Percentiles rank a stretch among this genome's conserved stretches.
Conservation (phyloP, 805 yeast species). For the Henningerozyma blattae region DNA sequence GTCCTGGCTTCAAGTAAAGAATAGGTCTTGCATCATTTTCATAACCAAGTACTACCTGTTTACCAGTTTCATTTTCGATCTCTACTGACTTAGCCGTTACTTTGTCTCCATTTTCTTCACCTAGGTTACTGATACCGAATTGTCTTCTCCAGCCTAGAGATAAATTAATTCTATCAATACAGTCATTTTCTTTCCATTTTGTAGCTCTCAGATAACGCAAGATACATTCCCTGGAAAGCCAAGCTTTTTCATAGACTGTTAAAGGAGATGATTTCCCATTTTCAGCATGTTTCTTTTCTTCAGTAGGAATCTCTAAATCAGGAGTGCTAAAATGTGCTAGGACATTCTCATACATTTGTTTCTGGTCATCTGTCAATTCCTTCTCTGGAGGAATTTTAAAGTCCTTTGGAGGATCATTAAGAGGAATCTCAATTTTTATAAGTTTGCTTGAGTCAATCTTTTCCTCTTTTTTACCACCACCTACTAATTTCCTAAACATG, state of each 20-base stretch:
- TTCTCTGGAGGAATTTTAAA: constrained; percentile 39
- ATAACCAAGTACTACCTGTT: constrained; percentile 81
- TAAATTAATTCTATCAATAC: constrained; percentile 60
- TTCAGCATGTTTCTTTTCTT: constrained; percentile 30
- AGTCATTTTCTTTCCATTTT: constrained; percentile 69
- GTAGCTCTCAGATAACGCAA: constrained; percentile 87
- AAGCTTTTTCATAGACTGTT: constrained; percentile 55
- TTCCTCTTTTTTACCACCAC: constrained; percentile 12
- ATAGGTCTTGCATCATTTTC: constrained; percentile 90
- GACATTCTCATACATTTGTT: constrained; percentile 48
- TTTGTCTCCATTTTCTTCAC: constrained; percentile 33
- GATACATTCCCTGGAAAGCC: constrained; percentile 90
- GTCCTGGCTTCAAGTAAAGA: constrained; percentile 81
- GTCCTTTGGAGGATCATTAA: constrained; percentile 38
- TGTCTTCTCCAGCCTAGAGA: constrained; percentile 91
- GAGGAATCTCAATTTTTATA: constrained; percentile 35
- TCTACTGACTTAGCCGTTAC: constrained; percentile 44
- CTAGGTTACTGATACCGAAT: constrained; percentile 52
- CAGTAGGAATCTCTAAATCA: constrained; percentile 37
- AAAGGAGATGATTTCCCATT: constrained; percentile 25
- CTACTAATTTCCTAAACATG: neutral
- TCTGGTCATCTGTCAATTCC: constrained; percentile 41
- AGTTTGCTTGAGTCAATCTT: constrained; percentile 11
- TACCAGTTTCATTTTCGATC: constrained; percentile 80
- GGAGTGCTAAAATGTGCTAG: constrained; percentile 48